phyloP scores from a whole-genome alignment of 148 eudicot genomes.

The Fallopia convolvulus region DNA sequence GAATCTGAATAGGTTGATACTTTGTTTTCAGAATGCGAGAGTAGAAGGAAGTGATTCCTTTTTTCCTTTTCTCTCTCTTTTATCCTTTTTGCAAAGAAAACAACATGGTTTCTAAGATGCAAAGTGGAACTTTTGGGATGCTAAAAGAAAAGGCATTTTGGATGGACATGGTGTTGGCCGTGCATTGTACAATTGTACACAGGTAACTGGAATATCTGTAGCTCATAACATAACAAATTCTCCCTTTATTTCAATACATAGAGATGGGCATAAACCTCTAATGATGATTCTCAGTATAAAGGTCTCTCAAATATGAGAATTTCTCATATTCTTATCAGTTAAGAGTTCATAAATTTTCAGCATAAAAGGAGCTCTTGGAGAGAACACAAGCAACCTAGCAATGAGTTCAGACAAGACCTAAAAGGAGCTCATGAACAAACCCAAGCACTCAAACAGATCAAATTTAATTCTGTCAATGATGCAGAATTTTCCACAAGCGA shows the following conservation, averaged over 20 bases:
- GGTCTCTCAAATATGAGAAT: background rate
- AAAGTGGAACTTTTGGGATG: background rate
- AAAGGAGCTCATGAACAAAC: background rate
- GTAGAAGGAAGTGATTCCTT: background rate
- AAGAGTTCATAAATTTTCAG: background rate
- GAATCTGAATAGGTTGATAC: background rate
- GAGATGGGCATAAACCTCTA: background rate
- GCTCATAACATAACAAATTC: background rate
- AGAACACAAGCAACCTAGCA: background rate
- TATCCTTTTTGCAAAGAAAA: background rate
- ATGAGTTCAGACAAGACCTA: background rate
- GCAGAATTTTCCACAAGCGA: background rate
- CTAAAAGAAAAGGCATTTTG: background rate
- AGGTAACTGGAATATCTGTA: background rate
- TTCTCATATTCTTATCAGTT: slow-evolving; percentile 1
- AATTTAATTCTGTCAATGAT: background rate
- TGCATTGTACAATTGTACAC: background rate
- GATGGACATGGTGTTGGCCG: background rate
- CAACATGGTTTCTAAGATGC: background rate
- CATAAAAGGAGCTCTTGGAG: background rate
- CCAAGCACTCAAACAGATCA: background rate
- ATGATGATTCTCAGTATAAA: background rate
- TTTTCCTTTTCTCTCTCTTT: background rate
- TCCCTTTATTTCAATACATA: background rate
- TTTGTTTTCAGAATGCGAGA: background rate